Evolutionary conservation across 352 stramenopile genomes (phyloP), one percentile per base, ranked within the genome.

Genomic region (Globisporangium canariense): DNA sequence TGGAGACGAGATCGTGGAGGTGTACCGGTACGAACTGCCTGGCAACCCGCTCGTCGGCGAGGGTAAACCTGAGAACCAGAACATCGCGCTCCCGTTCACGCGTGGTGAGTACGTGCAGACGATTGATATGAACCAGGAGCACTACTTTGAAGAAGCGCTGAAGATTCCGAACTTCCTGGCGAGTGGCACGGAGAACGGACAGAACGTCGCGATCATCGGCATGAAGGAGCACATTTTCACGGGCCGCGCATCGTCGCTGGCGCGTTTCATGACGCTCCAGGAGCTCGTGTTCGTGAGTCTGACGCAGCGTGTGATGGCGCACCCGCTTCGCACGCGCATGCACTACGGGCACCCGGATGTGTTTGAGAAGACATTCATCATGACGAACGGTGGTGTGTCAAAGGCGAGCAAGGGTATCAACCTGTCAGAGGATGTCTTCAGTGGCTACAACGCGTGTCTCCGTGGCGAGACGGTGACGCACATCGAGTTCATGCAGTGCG

Each of bases 51-150:
- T 96, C 22, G 72, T 95, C 55, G 86, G 88, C 28, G 86, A 96
- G 67, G 88, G 86, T 58, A 96, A 96, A 56, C 86, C 86, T 20
- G 86, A 94, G 61, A 96, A 96, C 67, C 88, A 96, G 73, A 96
- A 96, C 53, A 75, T 94, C 53, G 85, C 88, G 3, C 62, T 96
- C 13, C 84, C 87, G 13, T 96, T 96, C 64, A 94, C 86, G 32
- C 83, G 86, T 63, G 88, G 88, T 22, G 88, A 95, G 66, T 93
- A 91, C 54, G 56, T 96, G 11, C 88, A 96, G 65, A 91, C 80
- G n/a, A 96, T 96, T 47, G 88, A 96, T 77, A 95, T 95, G 88
- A 96, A 96, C 69, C 88, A 96, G 57, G 88, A 96, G 49, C 81
- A 91, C 56, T 95, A 95, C 74, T 90, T 95, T 36, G 88, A 96